Percentiles rank a stretch among this genome's conserved stretches.
These are phyloP conservation scores for Oidiodendron maius DNA, from an alignment of 495 filamentous ascomycete species.

Conservation along the genomic window DNA sequence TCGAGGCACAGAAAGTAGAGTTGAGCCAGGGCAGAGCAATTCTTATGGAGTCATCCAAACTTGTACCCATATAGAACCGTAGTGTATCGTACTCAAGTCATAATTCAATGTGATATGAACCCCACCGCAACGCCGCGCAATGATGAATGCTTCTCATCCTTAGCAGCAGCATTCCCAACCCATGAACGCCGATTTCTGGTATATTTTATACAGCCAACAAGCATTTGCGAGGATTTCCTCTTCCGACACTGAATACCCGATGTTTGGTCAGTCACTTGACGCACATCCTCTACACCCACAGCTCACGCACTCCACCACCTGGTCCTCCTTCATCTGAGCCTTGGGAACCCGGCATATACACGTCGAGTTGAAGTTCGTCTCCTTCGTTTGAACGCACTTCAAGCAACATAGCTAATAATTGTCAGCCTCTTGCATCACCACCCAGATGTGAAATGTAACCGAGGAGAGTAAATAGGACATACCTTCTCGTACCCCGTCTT, in stretches of 20 bases:
- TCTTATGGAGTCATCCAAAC: no score
- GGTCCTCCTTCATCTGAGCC: conserved; percentile 83
- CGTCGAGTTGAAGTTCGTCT: conserved; percentile 97
- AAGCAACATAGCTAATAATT: conserved; percentile 73
- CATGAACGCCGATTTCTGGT: conserved; percentile 17
- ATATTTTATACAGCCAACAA: conserved; percentile 2
- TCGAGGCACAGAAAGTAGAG: no score
- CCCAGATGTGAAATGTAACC: no score
- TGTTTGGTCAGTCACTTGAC: conserved; percentile 60
- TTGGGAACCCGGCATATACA: conserved; percentile 97
- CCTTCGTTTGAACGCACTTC: conserved; percentile 95
- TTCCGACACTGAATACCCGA: not conserved
- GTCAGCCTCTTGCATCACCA: not conserved
- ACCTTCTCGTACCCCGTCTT: conserved; percentile 99
- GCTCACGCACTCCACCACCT: conserved; percentile 88
- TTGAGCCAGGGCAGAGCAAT: no score
- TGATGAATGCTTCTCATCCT: no score
- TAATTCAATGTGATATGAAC: no score
- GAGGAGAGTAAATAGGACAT: conserved; percentile 20
- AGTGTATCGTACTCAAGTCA: no score
- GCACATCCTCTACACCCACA: conserved; percentile 92
- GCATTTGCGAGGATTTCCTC: not conserved
- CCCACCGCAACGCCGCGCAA: no score
- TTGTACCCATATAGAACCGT: no score
- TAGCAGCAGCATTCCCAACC: not conserved